Evolutionary conservation across 2,329 filamentous ascomycete genomes (phyloP).

Genomic region (Epichloe elymi): DNA sequence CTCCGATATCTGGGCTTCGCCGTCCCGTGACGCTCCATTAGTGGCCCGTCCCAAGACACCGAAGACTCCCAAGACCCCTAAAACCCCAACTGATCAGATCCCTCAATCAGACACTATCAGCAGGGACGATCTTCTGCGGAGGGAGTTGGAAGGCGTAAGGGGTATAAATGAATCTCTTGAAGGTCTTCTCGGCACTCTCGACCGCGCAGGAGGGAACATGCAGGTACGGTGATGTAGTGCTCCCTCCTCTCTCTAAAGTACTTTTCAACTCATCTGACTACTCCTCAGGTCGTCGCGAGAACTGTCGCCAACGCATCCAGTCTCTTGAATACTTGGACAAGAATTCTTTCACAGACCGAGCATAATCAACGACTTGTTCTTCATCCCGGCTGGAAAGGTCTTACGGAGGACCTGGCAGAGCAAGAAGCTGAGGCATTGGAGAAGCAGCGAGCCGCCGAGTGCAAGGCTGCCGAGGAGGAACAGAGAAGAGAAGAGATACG

Average conservation of each 20-base stretch:
- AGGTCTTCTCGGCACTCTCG: slow-evolving; percentile 56
- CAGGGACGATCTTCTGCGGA: slow-evolving; percentile 60
- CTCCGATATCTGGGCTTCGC: slow-evolving; percentile 35
- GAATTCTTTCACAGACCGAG: slow-evolving; percentile 91
- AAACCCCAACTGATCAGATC: slow-evolving; percentile 28
- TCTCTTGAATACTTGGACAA: slow-evolving; percentile 87
- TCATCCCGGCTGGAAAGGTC: slow-evolving; percentile 80
- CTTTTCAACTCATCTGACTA: neutral
- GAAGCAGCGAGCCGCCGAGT: slow-evolving; percentile 64
- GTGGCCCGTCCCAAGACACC: slow-evolving; percentile 25
- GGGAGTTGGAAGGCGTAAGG: slow-evolving; percentile 70
- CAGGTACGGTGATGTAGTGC: slow-evolving; percentile 31
- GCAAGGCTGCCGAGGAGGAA: slow-evolving; percentile 66
- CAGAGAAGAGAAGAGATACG: slow-evolving; percentile 58
- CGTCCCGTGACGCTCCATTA: slow-evolving; percentile 20
- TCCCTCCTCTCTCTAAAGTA: neutral
- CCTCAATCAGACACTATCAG: slow-evolving; percentile 36
- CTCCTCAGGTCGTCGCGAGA: slow-evolving; percentile 58
- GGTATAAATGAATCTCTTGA: slow-evolving; percentile 85
- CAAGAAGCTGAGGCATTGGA: slow-evolving; percentile 67
- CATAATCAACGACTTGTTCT: slow-evolving; percentile 90
- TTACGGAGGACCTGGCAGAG: slow-evolving; percentile 73
- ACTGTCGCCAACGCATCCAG: slow-evolving; percentile 82
- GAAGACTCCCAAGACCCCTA: slow-evolving; percentile 35
- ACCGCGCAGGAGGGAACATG: slow-evolving; percentile 67